Conservation (phyloP, 192 early-diverging fungal species). For the Piromyces finnis region DNA sequence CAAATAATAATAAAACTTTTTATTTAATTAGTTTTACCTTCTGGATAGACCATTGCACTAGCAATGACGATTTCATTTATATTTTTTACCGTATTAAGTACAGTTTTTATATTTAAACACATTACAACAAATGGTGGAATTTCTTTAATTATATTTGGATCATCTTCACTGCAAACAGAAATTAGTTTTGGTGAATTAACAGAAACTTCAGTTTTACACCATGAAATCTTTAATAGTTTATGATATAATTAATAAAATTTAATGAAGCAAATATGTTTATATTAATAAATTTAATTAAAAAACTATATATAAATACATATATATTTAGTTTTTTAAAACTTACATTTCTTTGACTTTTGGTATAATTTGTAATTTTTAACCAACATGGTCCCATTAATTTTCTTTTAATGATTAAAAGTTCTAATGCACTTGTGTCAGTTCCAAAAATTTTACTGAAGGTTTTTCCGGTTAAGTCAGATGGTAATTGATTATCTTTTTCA, state of each 20-base stretch:
- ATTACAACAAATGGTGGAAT: constrained; percentile 69
- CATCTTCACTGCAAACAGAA: constrained; percentile 28
- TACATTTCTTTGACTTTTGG: constrained; percentile 24
- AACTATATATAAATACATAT: neutral
- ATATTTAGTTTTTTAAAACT: neutral
- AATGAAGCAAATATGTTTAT: neutral
- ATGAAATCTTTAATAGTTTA: constrained; percentile 67
- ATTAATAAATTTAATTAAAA: neutral
- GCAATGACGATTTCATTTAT: constrained; percentile 79
- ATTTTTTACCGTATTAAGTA: constrained; percentile 60
- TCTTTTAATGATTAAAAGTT: constrained; percentile 82
- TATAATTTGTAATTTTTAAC: constrained; percentile 50
- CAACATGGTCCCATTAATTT: constrained; percentile 94
- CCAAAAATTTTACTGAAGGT: constrained; percentile 82
- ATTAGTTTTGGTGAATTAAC: constrained; percentile 56
- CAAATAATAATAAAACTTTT: too few relatives aligned
- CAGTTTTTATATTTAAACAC: constrained; percentile 67
- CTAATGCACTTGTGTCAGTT: constrained; percentile 64
- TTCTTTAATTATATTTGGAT: constrained; percentile 18
- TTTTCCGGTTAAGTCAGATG: constrained; percentile 33
- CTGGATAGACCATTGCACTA: constrained; percentile 52
- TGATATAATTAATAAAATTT: too few relatives aligned
- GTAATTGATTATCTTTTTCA: constrained; percentile 25
- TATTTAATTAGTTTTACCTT: constrained; percentile 32
- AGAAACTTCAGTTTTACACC: constrained; percentile 64